A percentile compares a stretch with the other conserved stretches of the same genome.
phyloP scores from a whole-genome alignment of 2,329 filamentous ascomycete species.

The Curvularia lunata region DNA sequence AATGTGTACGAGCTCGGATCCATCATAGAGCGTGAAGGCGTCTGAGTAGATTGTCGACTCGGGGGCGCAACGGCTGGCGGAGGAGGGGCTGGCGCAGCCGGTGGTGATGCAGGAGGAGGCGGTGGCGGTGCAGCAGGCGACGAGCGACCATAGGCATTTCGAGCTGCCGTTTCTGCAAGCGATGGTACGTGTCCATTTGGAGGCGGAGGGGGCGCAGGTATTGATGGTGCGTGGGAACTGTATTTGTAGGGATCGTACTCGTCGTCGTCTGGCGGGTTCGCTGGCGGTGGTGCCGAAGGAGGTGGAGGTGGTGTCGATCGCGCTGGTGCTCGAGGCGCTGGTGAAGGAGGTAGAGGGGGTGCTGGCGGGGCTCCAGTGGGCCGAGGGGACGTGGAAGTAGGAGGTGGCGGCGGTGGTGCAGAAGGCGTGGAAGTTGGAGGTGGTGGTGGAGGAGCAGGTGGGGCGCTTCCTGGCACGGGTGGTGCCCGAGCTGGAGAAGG shows the following conservation, averaged over 20 bases:
- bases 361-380: constrained; percentile 26
- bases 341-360: constrained; percentile 20
- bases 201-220: constrained; percentile 57
- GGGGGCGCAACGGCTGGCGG: constrained; percentile 42
- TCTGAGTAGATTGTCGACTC: constrained; percentile 49
- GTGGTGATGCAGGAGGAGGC: constrained; percentile 56
- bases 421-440: constrained; percentile 51
- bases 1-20: constrained; percentile 78
- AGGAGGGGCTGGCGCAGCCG: constrained; percentile 51
- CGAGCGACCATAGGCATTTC: constrained; percentile 61
- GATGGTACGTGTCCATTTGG: constrained; percentile 53
- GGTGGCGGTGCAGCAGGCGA: constrained; percentile 52
- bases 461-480: constrained; percentile 48
- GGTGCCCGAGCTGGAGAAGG: constrained; percentile 51
- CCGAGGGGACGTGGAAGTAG: constrained; percentile 36
- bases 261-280: constrained; percentile 26
- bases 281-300: constrained; percentile 16
- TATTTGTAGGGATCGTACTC: constrained; percentile 52
- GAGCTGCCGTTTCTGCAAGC: constrained; percentile 65
- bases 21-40: constrained; percentile 66
- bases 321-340: constrained; percentile 32
- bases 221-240: constrained; percentile 43
- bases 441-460: constrained; percentile 53
- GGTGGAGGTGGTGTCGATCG: constrained; percentile 34
- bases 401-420: constrained; percentile 51